Evolutionary conservation across 352 stramenopile genomes (phyloP).

Genomic region (Elongisporangium prolatum): DNA sequence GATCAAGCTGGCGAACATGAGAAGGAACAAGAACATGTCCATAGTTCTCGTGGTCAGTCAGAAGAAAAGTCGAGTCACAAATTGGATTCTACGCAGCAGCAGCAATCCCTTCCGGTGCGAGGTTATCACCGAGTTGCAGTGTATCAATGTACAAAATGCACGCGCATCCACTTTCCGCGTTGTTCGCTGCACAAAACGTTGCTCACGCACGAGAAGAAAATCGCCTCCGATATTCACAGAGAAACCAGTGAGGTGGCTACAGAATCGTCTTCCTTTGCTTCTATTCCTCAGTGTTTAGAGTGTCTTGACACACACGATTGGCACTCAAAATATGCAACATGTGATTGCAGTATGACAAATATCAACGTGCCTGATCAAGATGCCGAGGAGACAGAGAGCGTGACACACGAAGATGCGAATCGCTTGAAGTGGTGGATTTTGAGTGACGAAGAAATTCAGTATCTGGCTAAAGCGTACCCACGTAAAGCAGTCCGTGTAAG

Average conservation of each 20-base stretch:
- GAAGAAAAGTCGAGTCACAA: no score
- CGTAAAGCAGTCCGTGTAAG: constrained; percentile 27
- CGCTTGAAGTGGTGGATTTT: constrained; percentile 70
- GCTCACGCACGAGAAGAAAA: constrained; percentile 51
- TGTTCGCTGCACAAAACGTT: constrained; percentile 45
- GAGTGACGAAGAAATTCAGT: constrained; percentile 61
- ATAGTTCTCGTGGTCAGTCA: no score
- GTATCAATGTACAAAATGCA: constrained; percentile 50
- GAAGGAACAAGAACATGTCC: constrained; percentile 9
- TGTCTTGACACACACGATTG: constrained; percentile 51
- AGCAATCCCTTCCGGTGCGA: constrained; percentile 36
- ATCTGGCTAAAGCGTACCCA: constrained; percentile 62
- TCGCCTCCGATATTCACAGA: constrained; percentile 1
- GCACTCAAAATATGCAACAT: constrained; percentile 20
- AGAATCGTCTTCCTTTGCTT: no score
- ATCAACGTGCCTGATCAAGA: no score
- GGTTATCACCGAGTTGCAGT: constrained; percentile 72
- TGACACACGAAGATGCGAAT: constrained; percentile 1
- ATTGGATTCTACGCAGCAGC: background rate
- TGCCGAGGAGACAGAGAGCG: constrained; percentile 1
- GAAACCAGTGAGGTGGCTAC: constrained; percentile 6
- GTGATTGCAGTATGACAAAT: no score
- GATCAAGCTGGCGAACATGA: constrained; percentile 8
- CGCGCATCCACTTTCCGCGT: constrained; percentile 35
- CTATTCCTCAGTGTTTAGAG: constrained; percentile 45